Percentiles rank a stretch among this genome's conserved stretches.
These are phyloP conservation scores for Panicum hallii DNA, from an alignment of 202 grass and related monocot genomes.

Conservation along the genomic window DNA sequence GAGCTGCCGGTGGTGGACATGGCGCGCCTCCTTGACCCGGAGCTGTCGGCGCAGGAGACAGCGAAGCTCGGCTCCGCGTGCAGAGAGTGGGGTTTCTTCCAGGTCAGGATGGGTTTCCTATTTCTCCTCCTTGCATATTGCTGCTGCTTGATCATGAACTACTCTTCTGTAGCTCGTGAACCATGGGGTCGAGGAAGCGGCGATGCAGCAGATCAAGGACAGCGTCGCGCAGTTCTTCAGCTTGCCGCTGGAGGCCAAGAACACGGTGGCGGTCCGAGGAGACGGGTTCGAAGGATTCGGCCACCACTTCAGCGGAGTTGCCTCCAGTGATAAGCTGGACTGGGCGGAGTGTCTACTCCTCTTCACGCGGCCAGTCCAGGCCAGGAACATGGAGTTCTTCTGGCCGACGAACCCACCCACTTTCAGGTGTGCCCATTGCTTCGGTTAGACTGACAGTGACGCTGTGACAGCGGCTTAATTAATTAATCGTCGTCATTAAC, in stretches of 20 bases:
- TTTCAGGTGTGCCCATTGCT: not conserved
- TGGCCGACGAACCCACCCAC: conserved; percentile 7
- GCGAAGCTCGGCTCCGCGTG: conserved; percentile 44
- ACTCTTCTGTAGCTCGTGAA: not conserved
- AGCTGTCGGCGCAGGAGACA: not conserved
- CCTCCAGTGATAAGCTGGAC: not conserved
- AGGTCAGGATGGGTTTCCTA: not conserved
- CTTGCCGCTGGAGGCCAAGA: conserved; percentile 33
- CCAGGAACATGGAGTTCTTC: not conserved
- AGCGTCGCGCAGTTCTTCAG: not conserved
- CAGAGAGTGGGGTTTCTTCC: conserved; percentile 22
- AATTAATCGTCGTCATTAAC: too few species aligned
- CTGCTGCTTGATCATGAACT: too few species aligned
- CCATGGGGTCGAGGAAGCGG: conserved; percentile 28
- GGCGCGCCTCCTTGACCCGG: conserved; percentile 33
- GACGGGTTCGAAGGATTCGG: conserved; percentile 11
- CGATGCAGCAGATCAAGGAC: conserved; percentile 22
- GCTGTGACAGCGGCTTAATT: too few species aligned
- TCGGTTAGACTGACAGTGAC: too few species aligned
- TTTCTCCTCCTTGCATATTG: too few species aligned
- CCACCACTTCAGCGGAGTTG: not conserved
- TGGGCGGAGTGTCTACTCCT: conserved; percentile 19
- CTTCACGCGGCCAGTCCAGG: not conserved
- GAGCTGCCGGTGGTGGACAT: conserved; percentile 42
- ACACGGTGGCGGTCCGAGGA: not conserved